Conservation (phyloP, 257 asterid genomes). For the Misopates orontium region DNA sequence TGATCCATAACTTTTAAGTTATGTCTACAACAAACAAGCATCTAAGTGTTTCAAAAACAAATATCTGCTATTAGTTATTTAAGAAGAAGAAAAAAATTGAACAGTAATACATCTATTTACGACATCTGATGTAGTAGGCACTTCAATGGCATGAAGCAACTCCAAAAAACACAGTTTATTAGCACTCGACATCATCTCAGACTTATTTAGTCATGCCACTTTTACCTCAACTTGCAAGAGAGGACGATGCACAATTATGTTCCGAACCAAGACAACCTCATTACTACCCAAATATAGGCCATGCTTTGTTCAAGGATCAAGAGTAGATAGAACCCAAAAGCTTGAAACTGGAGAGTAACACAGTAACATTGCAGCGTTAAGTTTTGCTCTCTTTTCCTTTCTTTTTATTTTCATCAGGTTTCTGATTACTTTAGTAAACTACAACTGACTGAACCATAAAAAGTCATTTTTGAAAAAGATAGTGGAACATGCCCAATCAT, state of each 20-base stretch:
- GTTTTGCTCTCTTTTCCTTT: not conserved
- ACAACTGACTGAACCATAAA: not conserved
- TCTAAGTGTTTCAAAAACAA: no score
- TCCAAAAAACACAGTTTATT: not conserved
- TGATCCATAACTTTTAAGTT: not conserved
- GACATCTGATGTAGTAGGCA: conserved; percentile 2
- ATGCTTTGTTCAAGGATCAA: not conserved
- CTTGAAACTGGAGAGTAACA: not conserved
- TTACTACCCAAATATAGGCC: not conserved
- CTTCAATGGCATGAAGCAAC: conserved; percentile 3
- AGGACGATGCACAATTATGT: no score
- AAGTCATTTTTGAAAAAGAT: not conserved
- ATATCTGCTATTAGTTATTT: no score
- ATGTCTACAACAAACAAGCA: not conserved
- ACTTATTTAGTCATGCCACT: not conserved
- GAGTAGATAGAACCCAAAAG: not conserved
- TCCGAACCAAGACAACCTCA: no score
- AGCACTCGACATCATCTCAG: not conserved
- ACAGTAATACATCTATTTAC: not conserved
- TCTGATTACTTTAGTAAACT: not conserved
- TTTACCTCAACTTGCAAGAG: not conserved
- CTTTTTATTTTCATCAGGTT: not conserved
- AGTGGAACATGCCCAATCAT: not conserved
- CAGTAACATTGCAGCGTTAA: not conserved
- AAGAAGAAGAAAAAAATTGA: not conserved